Percentiles rank a stretch among this genome's conserved stretches.
These are phyloP conservation scores for Saccharomyces hybrid DNA, from an alignment of 1,139 yeast species.

Conservation along the genomic window DNA sequence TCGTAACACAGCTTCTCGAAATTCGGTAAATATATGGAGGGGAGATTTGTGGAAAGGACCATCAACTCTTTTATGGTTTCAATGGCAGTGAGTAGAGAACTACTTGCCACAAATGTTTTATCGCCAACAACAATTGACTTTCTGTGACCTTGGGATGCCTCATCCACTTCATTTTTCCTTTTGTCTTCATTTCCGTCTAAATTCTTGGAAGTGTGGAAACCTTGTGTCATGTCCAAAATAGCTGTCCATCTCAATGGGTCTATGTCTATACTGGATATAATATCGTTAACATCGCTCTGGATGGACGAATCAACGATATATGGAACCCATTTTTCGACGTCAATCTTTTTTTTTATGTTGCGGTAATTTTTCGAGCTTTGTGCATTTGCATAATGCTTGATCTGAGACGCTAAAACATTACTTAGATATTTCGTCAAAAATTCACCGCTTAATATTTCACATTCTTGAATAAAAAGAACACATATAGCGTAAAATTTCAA, in stretches of 20 bases:
- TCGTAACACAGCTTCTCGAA: conserved; percentile 31
- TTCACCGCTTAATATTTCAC: conserved; percentile 79
- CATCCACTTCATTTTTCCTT: background rate
- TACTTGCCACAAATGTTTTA: conserved; percentile 37
- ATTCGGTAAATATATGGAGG: conserved; percentile 23
- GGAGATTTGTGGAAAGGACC: conserved; percentile 29
- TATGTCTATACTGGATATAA: conserved; percentile 44
- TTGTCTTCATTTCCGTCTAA: conserved; percentile 2
- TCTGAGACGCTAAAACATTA: conserved; percentile 61
- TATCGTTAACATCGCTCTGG: conserved; percentile 49
- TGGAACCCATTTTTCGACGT: conserved; percentile 76
- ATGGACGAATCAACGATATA: conserved; percentile 41
- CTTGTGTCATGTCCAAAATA: conserved; percentile 31
- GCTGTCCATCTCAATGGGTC: conserved; percentile 48
- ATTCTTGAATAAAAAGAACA: conserved; percentile 66
- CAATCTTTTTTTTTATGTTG: conserved; percentile 43
- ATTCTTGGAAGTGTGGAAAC: conserved; percentile 9
- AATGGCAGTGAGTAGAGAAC: conserved; percentile 30
- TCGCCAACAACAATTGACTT: conserved; percentile 38
- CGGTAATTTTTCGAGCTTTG: conserved; percentile 47
- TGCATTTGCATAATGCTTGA: conserved; percentile 50
- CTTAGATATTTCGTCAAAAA: conserved; percentile 55
- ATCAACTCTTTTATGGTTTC: conserved; percentile 28
- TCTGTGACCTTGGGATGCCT: conserved; percentile 28
- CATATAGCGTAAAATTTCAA: conserved; percentile 59